Percentiles rank a stretch among this genome's conserved stretches.
Conservation (phyloP, 2,329 filamentous ascomycete genomes). For the Geosmithia putterillii region DNA sequence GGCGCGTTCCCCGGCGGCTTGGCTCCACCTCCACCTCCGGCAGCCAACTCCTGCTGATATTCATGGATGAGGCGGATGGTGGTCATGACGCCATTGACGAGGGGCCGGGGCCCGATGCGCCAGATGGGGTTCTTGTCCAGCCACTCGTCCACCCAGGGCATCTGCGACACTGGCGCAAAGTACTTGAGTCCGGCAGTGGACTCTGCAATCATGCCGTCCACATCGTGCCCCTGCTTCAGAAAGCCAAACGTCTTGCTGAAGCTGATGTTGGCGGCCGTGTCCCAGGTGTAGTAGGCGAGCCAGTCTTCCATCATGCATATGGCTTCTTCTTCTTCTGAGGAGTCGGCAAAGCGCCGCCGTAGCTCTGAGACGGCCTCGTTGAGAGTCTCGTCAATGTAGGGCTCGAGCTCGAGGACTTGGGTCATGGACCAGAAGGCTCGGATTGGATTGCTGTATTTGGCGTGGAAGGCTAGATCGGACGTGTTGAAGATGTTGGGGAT, state of each 20-base stretch:
- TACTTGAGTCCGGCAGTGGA: slow-evolving; percentile 16
- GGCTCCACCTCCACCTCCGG: slow-evolving; percentile 6
- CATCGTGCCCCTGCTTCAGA: slow-evolving; percentile 21
- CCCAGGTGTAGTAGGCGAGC: slow-evolving; percentile 17
- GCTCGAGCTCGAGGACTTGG: slow-evolving; percentile 8
- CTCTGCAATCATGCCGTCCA: slow-evolving; percentile 20
- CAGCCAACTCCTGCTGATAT: slow-evolving; percentile 5
- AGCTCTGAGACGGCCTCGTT: slow-evolving; percentile 3
- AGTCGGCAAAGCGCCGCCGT: slow-evolving; percentile 4
- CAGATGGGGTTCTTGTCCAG: slow-evolving; percentile 16
- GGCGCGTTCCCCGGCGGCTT: slow-evolving; percentile 6
- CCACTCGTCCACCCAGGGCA: slow-evolving; percentile 12
- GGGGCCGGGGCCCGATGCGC: slow-evolving; percentile 10
- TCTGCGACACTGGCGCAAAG: slow-evolving; percentile 13
- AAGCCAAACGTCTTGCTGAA: slow-evolving; percentile 28
- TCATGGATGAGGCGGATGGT: slow-evolving; percentile 10
- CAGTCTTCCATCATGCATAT: slow-evolving; percentile 8
- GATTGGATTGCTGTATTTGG: slow-evolving; percentile 6
- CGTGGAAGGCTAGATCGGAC: slow-evolving; percentile 6
- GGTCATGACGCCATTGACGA: slow-evolving; percentile 7
- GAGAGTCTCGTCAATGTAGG: slow-evolving; percentile 7
- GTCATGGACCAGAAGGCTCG: slow-evolving; percentile 6
- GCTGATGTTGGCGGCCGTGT: slow-evolving; percentile 25
- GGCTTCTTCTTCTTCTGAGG: too few species aligned
- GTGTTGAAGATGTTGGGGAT: slow-evolving; percentile 10